A percentile compares a stretch with the other conserved stretches of the same genome.
phyloP scores from a whole-genome alignment of 2,329 filamentous ascomycete species.

The Juglanconis oblonga region DNA sequence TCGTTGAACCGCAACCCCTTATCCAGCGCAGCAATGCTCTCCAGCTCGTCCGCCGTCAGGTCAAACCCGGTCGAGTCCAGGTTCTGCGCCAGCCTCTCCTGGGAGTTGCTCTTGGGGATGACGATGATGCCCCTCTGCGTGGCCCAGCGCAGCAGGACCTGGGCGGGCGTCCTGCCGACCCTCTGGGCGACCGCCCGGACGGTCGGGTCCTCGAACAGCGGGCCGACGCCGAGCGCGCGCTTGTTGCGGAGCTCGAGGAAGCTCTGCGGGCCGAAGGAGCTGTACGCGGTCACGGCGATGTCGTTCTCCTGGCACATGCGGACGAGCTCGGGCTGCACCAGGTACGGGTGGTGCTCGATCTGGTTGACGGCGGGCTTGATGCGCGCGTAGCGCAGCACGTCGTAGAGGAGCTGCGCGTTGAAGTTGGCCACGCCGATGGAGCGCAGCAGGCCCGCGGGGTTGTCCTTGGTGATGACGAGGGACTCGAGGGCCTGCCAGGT shows the following conservation, averaged over 20 bases:
- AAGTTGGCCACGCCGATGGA: constrained; percentile 62
- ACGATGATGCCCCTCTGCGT: constrained; percentile 63
- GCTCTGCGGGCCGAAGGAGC: constrained; percentile 59
- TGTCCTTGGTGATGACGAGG: constrained; percentile 42
- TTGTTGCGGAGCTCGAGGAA: constrained; percentile 32
- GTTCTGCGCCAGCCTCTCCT: constrained; percentile 49
- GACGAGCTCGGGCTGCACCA: constrained; percentile 56
- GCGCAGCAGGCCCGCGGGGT: constrained; percentile 45
- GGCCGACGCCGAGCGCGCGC: constrained; percentile 25
- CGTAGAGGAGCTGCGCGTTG: constrained; percentile 55
- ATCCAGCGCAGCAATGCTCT: constrained; percentile 53
- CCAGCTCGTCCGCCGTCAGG: constrained; percentile 51
- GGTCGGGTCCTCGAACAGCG: constrained; percentile 30
- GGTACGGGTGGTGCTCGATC: constrained; percentile 65
- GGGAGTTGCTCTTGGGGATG: constrained; percentile 61
- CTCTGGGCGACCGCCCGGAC: constrained; percentile 52
- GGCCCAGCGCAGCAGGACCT: constrained; percentile 65
- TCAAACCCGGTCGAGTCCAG: constrained; percentile 56
- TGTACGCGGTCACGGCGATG: constrained; percentile 63
- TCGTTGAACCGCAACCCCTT: constrained; percentile 59
- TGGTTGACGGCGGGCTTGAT: constrained; percentile 54
- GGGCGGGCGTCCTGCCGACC: constrained; percentile 57
- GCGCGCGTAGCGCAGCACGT: constrained; percentile 58
- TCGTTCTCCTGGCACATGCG: constrained; percentile 53
- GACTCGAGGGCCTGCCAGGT: constrained; percentile 59